Base-by-base conservation (phyloP, 805 yeast species). In the Cyberlindnera maritima region DNA sequence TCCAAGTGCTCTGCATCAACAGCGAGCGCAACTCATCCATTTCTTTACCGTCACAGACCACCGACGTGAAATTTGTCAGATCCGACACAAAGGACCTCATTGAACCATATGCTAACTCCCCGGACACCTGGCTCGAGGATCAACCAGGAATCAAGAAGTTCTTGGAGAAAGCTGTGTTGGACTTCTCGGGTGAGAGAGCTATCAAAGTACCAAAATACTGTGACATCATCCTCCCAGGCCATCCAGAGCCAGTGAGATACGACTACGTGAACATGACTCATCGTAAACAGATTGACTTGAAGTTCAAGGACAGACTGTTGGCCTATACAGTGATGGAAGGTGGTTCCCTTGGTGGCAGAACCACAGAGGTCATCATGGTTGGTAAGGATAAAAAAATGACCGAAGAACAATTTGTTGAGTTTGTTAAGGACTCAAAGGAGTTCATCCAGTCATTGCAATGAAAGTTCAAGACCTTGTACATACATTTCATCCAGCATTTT, bases 301-400 rank as follows among this genome's bases (percentile, higher is more conserved):
- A 60, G n/a, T 70, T 59, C 44, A 64, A 64, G 13, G 68, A 65
- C 15, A 53, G 56, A 43, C 26, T 55, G 15, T 61, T 77, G 17
- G 80, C 77, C 50, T 67, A 70, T 44, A 67, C 74, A 36, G 58
- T 70, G 15, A 63, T 76, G 15, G 85, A 81, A 56, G 83, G 83
- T n/a, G 85, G 85, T 3, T 61, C 70, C 7, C 64, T 77, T 38
- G 84, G 83, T 12, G 85, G 85, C 1, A 65, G 80, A 47, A 64
- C 70, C 21, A 50, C 67, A 9, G 85, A 81, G 59, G 69, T 77
- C 45, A 65, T 71, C 50, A 61, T 80, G 50, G 73, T 77, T 40
- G 70, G 77, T 34, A 62, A 67, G 44, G 52, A 47, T 14, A 41
- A 44, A 14, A 41, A 36, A 31, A 48, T 54, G 54, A 32, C 46